Conservation (phyloP, 1,139 yeast species). For the Geotrichum australiense region DNA sequence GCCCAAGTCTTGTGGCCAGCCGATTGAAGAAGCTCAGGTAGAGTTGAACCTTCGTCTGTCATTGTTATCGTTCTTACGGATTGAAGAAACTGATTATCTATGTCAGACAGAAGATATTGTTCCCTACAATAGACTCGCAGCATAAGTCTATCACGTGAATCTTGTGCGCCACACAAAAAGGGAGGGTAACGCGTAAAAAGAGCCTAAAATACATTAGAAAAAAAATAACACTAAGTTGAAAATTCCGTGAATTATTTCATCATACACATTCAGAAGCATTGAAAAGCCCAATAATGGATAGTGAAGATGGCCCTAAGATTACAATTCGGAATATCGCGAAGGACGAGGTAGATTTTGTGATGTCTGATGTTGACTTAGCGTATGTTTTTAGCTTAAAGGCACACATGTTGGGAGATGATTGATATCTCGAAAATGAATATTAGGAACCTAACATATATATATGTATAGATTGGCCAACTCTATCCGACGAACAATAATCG, state of each 20-base stretch:
- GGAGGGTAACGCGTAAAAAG: no score
- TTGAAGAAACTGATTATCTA: no score
- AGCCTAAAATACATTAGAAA: no score
- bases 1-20: conserved; percentile 2
- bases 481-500: conserved; percentile 80
- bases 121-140: no score
- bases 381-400: conserved; percentile 28
- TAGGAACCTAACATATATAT: not conserved
- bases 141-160: no score
- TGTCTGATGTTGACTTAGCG: conserved; percentile 81
- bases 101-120: no score
- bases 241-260: no score
- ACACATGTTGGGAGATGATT: not conserved
- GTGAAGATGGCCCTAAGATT: conserved; percentile 64
- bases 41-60: not conserved
- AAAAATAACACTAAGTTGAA: no score
- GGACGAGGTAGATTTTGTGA: conserved; percentile 84
- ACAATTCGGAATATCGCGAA: conserved; percentile 79
- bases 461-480: conserved; percentile 74
- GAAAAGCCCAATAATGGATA: conserved; percentile 31
- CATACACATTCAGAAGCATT: no score
- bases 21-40: conserved; percentile 3
- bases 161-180: no score
- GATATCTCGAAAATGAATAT: not conserved
- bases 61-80: no score